phyloP scores from a whole-genome alignment of 2,329 filamentous ascomycete genomes.

The Talaromyces sp. region DNA sequence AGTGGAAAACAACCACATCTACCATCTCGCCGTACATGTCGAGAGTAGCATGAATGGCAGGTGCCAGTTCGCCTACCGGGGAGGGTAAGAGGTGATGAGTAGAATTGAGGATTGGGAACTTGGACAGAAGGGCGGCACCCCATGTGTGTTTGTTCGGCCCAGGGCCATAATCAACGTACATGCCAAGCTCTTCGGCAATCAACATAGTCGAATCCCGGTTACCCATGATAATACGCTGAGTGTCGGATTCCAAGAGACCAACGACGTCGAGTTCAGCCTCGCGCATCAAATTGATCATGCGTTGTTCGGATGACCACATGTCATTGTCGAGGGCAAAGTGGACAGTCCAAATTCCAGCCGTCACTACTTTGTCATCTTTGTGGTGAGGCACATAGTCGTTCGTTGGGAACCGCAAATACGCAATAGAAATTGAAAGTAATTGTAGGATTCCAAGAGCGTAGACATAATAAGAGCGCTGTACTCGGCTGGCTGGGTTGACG shows the following conservation, averaged over 20 bases:
- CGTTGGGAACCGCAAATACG: conserved; percentile 85
- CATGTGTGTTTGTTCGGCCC: conserved; percentile 99
- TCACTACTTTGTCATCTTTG: conserved; percentile 76
- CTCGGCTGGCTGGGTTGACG: conserved; percentile 34
- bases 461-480: conserved; percentile 60
- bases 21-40: conserved; percentile 85
- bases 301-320: conserved; percentile 96
- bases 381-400: conserved; percentile 92
- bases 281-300: conserved; percentile 83
- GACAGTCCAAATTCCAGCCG: conserved; percentile 96
- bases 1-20: conserved; percentile 97
- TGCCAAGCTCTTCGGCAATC: conserved; percentile 90
- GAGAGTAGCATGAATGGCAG: conserved; percentile 93
- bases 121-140: conserved; percentile 87
- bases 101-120: conserved; percentile 95
- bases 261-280: conserved; percentile 97
- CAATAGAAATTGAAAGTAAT: conserved; percentile 69
- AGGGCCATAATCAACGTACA: conserved; percentile 97
- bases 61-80: conserved; percentile 88
- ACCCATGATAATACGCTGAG: conserved; percentile 98
- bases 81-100: conserved; percentile 92
- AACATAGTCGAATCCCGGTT: conserved; percentile 95
- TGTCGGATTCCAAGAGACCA: conserved; percentile 86
- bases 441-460: conserved; percentile 72
- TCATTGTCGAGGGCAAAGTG: conserved; percentile 97